phyloP scores from a whole-genome alignment of 768 basidiomycete genomes.

The Jaapia argillacea region DNA sequence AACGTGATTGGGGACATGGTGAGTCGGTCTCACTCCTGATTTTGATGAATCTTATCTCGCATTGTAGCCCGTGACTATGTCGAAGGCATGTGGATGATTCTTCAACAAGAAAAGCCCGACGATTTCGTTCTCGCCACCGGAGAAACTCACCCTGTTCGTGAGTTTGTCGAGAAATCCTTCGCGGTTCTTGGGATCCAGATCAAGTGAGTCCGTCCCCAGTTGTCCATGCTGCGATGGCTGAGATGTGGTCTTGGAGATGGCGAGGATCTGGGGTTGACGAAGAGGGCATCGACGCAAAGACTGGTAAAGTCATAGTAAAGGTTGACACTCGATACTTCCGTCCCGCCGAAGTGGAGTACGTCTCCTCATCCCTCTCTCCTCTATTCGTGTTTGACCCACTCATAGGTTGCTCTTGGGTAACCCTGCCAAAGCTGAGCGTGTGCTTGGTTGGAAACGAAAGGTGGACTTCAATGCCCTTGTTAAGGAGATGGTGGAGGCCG shows the following conservation, averaged over 20 bases:
- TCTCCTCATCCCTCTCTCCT: constrained; percentile 12
- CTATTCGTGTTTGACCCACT: not conserved
- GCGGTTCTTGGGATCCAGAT: constrained; percentile 54
- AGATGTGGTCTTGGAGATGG: constrained; percentile 41
- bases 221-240: not conserved
- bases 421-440: constrained; percentile 81
- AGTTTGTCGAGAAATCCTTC: constrained; percentile 89
- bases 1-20: constrained; percentile 98
- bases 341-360: constrained; percentile 90
- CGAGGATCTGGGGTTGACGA: constrained; percentile 67
- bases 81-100: constrained; percentile 97
- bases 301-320: constrained; percentile 65
- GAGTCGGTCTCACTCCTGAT: constrained; percentile 14
- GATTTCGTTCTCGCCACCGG: constrained; percentile 96
- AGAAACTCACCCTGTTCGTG: constrained; percentile 91
- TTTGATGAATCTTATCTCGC: not conserved
- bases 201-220: constrained; percentile 29
- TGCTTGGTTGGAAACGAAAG: constrained; percentile 86
- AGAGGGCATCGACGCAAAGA: constrained; percentile 62
- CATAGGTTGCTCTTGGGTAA: constrained; percentile 74
- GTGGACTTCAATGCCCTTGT: constrained; percentile 80
- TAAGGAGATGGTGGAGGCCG: constrained; percentile 84
- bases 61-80: constrained; percentile 74
- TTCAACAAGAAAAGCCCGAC: constrained; percentile 74
- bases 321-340: constrained; percentile 90